Evolutionary conservation across 2,329 filamentous ascomycete species (phyloP).

Genomic region (Colletotrichum tropicale): DNA sequence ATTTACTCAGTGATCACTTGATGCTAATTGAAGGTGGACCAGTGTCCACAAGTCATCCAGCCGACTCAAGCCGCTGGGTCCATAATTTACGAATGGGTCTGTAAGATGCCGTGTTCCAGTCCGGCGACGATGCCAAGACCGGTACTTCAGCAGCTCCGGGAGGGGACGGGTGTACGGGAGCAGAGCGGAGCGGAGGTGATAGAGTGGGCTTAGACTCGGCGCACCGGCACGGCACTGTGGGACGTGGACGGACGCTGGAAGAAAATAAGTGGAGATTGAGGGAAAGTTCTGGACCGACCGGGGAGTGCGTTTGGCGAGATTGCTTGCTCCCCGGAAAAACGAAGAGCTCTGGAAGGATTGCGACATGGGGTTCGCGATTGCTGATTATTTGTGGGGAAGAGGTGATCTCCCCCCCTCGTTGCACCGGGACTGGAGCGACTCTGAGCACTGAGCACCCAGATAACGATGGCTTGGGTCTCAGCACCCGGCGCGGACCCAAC

Average conservation of each 20-base stretch:
- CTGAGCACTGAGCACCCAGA: background rate
- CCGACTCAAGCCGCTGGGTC: background rate
- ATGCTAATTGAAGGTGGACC: background rate
- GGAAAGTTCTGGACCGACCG: conserved; percentile 1
- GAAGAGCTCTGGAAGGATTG: background rate
- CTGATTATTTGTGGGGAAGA: background rate
- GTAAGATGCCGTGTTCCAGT: background rate
- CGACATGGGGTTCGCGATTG: background rate
- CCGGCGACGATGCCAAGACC: background rate
- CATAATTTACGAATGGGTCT: background rate
- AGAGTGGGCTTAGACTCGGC: background rate
- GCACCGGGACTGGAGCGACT: background rate
- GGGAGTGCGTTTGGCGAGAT: background rate
- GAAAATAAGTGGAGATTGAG: background rate
- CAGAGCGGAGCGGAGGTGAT: background rate
- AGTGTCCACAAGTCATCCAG: background rate
- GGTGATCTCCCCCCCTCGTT: background rate
- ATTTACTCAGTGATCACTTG: background rate
- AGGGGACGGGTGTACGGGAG: background rate
- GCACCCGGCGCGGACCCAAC: background rate
- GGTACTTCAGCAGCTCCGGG: background rate
- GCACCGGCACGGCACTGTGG: background rate
- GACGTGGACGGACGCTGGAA: background rate
- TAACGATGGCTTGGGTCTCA: background rate
- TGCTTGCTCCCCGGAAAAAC: background rate